Conservation (phyloP, 495 filamentous ascomycete species). For the Daldinia vernicosa region DNA sequence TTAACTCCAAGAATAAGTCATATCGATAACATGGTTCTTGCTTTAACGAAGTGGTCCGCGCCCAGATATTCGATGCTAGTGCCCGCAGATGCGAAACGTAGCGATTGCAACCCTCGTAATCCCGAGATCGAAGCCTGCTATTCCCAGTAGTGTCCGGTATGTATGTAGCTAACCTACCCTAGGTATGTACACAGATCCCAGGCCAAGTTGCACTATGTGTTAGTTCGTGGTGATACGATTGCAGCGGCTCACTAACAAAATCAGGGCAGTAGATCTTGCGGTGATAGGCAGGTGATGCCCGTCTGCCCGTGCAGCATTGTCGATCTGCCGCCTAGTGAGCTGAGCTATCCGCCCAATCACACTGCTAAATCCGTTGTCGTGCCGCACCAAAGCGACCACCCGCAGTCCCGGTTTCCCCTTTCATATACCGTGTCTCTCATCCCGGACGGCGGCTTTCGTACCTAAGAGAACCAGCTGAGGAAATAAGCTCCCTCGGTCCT, state of each 20-base stretch:
- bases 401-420: constrained; percentile 26
- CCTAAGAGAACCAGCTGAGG: not conserved
- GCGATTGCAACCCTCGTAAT: constrained; percentile 11
- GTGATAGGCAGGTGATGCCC: constrained; percentile 32
- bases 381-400: constrained; percentile 3
- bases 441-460: not conserved
- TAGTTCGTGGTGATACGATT: constrained; percentile 5
- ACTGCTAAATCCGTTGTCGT: constrained; percentile 12
- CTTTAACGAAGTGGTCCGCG: not conserved
- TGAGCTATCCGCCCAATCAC: constrained; percentile 36
- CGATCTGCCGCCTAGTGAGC: constrained; percentile 34
- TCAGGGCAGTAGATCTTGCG: constrained; percentile 27
- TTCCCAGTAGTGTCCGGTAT: no score
- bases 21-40: not conserved
- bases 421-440: constrained; percentile 25
- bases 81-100: constrained; percentile 3
- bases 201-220: not conserved
- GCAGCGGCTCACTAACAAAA: not conserved
- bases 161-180: no score
- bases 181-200: not conserved
- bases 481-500: not conserved
- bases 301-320: not conserved
- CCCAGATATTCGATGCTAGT: constrained; percentile 3
- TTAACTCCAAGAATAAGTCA: not conserved
- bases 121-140: not conserved